Evolutionary conservation across 495 filamentous ascomycete species (phyloP).

Genomic region (Amniculicola lignicola): DNA sequence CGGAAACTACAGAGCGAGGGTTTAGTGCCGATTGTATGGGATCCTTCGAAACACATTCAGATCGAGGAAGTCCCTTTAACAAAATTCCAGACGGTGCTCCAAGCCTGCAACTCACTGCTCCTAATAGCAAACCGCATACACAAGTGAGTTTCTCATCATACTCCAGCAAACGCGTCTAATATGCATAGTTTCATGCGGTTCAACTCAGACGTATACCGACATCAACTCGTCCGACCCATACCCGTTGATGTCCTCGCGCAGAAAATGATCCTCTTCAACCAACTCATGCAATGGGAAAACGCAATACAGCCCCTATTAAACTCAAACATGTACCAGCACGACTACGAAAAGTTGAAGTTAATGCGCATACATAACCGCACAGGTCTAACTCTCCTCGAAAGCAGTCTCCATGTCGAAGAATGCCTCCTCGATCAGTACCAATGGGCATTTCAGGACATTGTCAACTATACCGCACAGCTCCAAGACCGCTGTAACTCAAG

Average conservation of each 20-base stretch:
- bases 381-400: neutral
- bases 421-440: slow-evolving; percentile 8
- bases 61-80: slow-evolving; percentile 6
- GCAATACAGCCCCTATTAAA: slow-evolving; percentile 11
- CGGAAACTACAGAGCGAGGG: neutral
- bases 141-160: neutral
- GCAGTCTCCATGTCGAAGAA: slow-evolving; percentile 15
- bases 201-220: neutral
- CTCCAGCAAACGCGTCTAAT: neutral
- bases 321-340: neutral
- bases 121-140: slow-evolving; percentile 6
- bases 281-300: slow-evolving; percentile 18
- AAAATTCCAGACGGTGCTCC: slow-evolving; percentile 1
- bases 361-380: slow-evolving; percentile 23
- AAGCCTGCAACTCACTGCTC: slow-evolving; percentile 11
- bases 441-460: slow-evolving; percentile 18
- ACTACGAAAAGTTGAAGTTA: slow-evolving; percentile 10
- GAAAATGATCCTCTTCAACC: slow-evolving; percentile 4
- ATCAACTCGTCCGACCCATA: slow-evolving; percentile 4
- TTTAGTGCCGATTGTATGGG: neutral
- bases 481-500: neutral
- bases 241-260: slow-evolving; percentile 9
- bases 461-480: slow-evolving; percentile 14
- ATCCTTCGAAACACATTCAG: slow-evolving; percentile 4
- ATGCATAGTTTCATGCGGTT: slow-evolving; percentile 8